Evolutionary conservation across 2,329 filamentous ascomycete genomes (phyloP), one percentile per base, ranked within the genome.

Genomic region (Incumbomyces delicatus): DNA sequence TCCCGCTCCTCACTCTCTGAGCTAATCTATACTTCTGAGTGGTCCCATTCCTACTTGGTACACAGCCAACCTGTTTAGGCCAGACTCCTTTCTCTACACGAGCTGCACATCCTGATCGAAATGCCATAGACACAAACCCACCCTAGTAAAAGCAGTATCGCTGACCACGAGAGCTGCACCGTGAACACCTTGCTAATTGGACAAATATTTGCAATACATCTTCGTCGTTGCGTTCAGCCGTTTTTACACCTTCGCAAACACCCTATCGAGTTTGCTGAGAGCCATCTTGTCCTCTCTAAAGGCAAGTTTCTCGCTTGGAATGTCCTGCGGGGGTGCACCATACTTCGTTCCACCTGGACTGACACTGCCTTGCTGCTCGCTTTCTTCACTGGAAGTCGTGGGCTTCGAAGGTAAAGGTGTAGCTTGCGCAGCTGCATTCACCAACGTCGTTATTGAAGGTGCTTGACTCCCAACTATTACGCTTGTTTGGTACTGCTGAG

Each of bases 251-350:
- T 59, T 66, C 44, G 53, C 53, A 46, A 75, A 75, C 1, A 70
- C 72, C 17, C 69, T 64, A 62, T 87, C 78, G 41, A 87, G 66
- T 59, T 84, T 79, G 52, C 78, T 73, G 38, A 86, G 62, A 1
- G 80, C 81, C 53, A 80, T 71, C 50, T 74, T 74, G 54, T 86
- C 83, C 60, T 85, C 81, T 14, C 73, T 69, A 41, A 76, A 78
- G 4, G 71, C 74, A 20, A 77, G 63, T 53, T 77, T 77, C 50
- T 76, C 72, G 42, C 69, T 74, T 6, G 74, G 74, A 41, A 78
- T 77, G 56, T 77, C 75, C 46, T 72, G 70, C 6, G 74, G 69
- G 29, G 68, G 69, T 17, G 68, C 67, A 4, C 56, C 55, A 14
- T 58, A 60, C 47, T 46, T 56, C 17, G 45, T 57, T 11, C 62